Base-by-base conservation (phyloP, 495 filamentous ascomycete genomes). In the Neurospora sublineolata region DNA sequence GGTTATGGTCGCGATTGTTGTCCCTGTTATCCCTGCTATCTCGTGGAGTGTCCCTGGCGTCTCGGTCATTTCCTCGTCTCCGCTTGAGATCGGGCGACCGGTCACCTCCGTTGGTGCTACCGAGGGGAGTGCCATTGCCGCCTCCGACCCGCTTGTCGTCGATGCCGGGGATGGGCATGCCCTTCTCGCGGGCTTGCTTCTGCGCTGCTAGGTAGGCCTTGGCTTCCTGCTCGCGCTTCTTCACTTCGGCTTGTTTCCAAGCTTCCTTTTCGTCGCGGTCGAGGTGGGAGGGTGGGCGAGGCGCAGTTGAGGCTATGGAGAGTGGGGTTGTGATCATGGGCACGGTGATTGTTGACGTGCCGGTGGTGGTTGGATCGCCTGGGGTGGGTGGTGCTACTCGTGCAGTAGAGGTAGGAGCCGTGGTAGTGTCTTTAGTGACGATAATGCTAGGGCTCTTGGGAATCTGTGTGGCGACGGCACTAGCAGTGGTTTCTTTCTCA, bases 211-310 rank as follows among this genome's bases (percentile, higher is more conserved):
- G 78, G 73, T 87, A 88, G 16, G 83, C 83, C 73, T 86, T 87
- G n/a, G 86, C 86, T 78, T 88, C 85, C 69, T 83, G 81, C 71
- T 87, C 86, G n/a, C 86, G 84, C 71, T 85, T 83, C 77, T 83
- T 86, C 67, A 86, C 83, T 74, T 86, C 84, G 44, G 80, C 81
- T 71, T 84, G 84, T 72, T 87, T 87, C 84, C 83, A 84, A 3
- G 80, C 82, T 76, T 83, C 83, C 37, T 76, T 76, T 27, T 80
- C 81, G 18, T 76, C 75, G 23, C 74, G 76, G 70, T 75, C 76
- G 10, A 80, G 67, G 39, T 70, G 73, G 5, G 79, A 79, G 9
- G 81, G 74, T 1, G 77, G 80, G 8, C 78, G 76, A 20, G 73
- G 73, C 0, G 71, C 39, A 23, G 42, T 72, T 8, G 76, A 76